A percentile compares a stretch with the other conserved stretches of the same genome.
Conservation (phyloP, 495 filamentous ascomycete genomes). For the Aspergillus ostianus region DNA sequence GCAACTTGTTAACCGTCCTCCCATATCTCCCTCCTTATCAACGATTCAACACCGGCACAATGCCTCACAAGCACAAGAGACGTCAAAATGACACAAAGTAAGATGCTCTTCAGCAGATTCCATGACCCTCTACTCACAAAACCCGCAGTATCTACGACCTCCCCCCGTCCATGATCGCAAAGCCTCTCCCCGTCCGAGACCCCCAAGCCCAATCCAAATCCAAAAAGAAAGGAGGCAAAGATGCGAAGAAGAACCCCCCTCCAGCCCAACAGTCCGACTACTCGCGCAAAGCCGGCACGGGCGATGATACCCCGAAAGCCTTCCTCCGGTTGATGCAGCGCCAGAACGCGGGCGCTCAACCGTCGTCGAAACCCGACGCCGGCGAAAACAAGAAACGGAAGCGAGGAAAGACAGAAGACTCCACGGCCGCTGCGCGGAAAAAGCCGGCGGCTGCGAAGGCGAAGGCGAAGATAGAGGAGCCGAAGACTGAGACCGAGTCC, state of each 20-base stretch:
- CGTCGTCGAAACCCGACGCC: constrained; percentile 67
- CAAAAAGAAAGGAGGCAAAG: constrained; percentile 16
- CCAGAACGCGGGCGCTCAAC: constrained; percentile 50
- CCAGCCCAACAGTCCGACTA: constrained; percentile 21
- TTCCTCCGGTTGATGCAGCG: constrained; percentile 80
- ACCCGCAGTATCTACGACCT: constrained; percentile 62
- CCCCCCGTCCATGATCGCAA: constrained; percentile 67
- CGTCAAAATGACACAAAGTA: constrained; percentile 49
- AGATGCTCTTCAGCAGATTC: constrained; percentile 1
- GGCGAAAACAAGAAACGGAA: constrained; percentile 56
- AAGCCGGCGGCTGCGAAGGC: constrained; percentile 14
- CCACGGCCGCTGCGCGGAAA: constrained; percentile 10
- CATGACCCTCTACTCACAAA: not conserved
- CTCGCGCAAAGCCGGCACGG: constrained; percentile 40
- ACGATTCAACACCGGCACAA: constrained; percentile 33
- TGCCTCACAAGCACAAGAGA: constrained; percentile 86
- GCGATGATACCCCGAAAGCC: constrained; percentile 81
- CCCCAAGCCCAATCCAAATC: constrained; percentile 25
- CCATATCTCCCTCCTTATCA: not conserved
- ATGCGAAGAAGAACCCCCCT: constrained; percentile 26
- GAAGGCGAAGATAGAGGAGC: constrained; percentile 12
- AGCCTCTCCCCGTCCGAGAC: constrained; percentile 60
- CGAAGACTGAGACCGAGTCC: constrained; percentile 5
- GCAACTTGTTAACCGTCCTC: not conserved
- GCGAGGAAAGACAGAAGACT: constrained; percentile 21